Conservation (phyloP, 176 grass and related monocot species). For the Ampelocalamus luodianensis region DNA sequence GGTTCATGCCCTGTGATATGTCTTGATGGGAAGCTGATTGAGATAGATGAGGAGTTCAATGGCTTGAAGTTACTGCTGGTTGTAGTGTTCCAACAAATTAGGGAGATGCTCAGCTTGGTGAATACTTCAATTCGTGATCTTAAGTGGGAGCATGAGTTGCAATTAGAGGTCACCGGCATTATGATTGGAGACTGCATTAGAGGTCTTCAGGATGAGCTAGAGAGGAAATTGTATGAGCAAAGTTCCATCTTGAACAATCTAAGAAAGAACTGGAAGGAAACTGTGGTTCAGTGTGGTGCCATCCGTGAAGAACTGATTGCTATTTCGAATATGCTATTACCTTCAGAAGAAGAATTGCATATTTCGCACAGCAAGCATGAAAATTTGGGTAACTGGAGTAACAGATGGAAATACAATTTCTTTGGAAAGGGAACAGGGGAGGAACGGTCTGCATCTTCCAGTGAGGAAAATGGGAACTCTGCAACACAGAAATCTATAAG, state of each 20-base stretch:
- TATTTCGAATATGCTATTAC: conserved; percentile 62
- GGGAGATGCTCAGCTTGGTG: conserved; percentile 54
- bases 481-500: conserved; percentile 57
- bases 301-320: conserved; percentile 77
- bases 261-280: conserved; percentile 73
- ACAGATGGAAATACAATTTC: conserved; percentile 75
- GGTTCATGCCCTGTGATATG: conserved; percentile 5
- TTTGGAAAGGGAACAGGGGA: conserved; percentile 49
- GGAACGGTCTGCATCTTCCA: conserved; percentile 51
- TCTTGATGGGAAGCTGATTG: conserved; percentile 40
- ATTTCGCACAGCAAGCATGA: conserved; percentile 46
- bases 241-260: conserved; percentile 58
- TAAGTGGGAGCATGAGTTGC: conserved; percentile 74
- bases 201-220: conserved; percentile 68
- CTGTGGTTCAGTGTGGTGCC: conserved; percentile 54
- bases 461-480: conserved; percentile 42
- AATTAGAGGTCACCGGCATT: conserved; percentile 72
- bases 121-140: conserved; percentile 58
- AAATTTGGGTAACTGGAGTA: conserved; percentile 55
- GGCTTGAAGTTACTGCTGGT: conserved; percentile 57
- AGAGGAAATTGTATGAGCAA: conserved; percentile 71
- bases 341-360: conserved; percentile 56
- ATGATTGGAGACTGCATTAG: conserved; percentile 71
- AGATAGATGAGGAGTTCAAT: conserved; percentile 66
- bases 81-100: conserved; percentile 69